A percentile compares a stretch with the other conserved stretches of the same genome.
Evolutionary conservation across 306 rosid species (phyloP).

Genomic region (Dalbergia oliveri): DNA sequence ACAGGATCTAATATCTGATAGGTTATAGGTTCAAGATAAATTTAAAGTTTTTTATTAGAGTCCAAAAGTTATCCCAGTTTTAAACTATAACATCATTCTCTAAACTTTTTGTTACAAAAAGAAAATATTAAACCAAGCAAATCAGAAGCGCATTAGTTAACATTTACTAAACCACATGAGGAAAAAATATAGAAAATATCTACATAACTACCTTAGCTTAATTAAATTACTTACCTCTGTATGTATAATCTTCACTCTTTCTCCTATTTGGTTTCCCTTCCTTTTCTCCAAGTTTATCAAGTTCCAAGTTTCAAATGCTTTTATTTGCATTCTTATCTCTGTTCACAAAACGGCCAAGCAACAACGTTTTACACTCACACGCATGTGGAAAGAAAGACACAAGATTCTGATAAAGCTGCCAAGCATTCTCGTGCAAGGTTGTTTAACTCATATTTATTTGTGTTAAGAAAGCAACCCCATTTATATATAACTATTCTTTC

Average conservation of each 20-base stretch:
- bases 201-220: background rate
- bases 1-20: too few species aligned
- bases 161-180: too few species aligned
- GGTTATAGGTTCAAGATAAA: too few species aligned
- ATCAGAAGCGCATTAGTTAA: too few species aligned
- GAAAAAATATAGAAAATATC: too few species aligned
- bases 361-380: slow-evolving; percentile 37
- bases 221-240: background rate
- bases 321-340: slow-evolving; percentile 16
- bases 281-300: slow-evolving; percentile 37
- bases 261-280: slow-evolving; percentile 47
- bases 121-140: too few species aligned
- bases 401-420: slow-evolving; percentile 17
- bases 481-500: background rate
- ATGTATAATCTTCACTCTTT: background rate
- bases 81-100: too few species aligned
- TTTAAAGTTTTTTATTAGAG: too few species aligned
- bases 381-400: slow-evolving; percentile 1
- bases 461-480: slow-evolving; percentile 42
- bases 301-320: slow-evolving; percentile 1
- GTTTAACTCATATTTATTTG: slow-evolving; percentile 13
- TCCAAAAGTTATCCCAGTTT: too few species aligned
- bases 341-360: slow-evolving; percentile 56
- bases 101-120: too few species aligned
- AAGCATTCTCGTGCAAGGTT: slow-evolving; percentile 39